Percentiles rank a stretch among this genome's conserved stretches.
phyloP scores from a whole-genome alignment of 805 yeast species.

The Kuraishia ogatae region DNA sequence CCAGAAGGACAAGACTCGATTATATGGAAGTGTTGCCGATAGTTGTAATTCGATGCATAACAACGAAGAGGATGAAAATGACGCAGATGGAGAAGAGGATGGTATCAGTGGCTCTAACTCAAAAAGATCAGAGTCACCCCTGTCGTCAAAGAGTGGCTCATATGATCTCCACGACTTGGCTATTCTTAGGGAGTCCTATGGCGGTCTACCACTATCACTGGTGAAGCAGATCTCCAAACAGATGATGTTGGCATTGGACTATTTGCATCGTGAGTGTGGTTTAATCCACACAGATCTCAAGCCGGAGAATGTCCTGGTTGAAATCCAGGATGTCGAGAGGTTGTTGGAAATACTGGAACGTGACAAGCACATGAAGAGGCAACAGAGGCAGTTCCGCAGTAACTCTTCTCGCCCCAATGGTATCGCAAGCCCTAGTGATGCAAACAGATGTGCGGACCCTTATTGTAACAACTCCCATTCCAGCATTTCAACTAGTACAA shows the following conservation, averaged over 20 bases:
- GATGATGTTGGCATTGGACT: slow-evolving; percentile 45
- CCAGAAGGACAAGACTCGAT: slow-evolving; percentile 18
- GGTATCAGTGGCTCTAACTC: not conserved
- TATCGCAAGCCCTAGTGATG: not conserved
- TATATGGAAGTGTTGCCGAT: not conserved
- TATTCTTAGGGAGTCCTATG: slow-evolving; percentile 29
- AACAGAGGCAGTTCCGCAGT: slow-evolving; percentile 4
- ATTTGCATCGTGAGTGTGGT: slow-evolving; percentile 52
- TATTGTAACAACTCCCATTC: not conserved
- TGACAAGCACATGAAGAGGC: slow-evolving; percentile 17
- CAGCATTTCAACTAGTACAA: not conserved
- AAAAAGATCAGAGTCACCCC: not conserved
- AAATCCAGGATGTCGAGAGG: slow-evolving; percentile 44
- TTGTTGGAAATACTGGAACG: slow-evolving; percentile 36
- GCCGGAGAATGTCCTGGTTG: slow-evolving; percentile 61
- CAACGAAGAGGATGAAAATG: not conserved
- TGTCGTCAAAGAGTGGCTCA: slow-evolving; percentile 11
- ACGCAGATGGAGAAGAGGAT: slow-evolving; percentile 11
- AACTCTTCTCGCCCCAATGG: slow-evolving; percentile 1
- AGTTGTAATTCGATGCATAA: not conserved
- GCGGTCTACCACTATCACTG: slow-evolving; percentile 45
- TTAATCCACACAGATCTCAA: slow-evolving; percentile 69
- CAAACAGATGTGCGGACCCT: not conserved
- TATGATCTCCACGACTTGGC: slow-evolving; percentile 23
- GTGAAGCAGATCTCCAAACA: slow-evolving; percentile 53